Evolutionary conservation across 2,329 filamentous ascomycete species (phyloP), one percentile per base, ranked within the genome.

Genomic region (Xylariales sp.): DNA sequence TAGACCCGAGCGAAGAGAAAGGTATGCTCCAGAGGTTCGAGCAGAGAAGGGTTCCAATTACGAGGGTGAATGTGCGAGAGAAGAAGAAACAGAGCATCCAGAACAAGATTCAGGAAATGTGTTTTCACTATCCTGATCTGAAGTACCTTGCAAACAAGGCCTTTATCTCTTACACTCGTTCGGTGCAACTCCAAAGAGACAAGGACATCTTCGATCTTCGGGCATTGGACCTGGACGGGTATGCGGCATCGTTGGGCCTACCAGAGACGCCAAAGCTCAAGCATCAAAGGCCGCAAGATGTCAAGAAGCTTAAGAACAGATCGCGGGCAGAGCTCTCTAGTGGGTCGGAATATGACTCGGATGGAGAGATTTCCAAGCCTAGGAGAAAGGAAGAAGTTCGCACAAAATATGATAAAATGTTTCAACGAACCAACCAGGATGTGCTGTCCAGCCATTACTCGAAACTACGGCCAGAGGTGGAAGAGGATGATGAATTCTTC

Each of bases 351-450:
- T 67, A 65, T 2, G 75, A 78, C 10, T 66, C 64, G 37, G 79
- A 78, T 41, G 72, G 79, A n/a, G 71, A 73, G 19, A 74, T 73
- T 19, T 16, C 28, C 22, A 69, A 68, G 43, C 69, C 70, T 46
- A 80, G 78, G 60, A 80, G 82, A 65, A 83, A 86, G 66, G 71
- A 74, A 9, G 78, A 82, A 53, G 87, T 95, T 14, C 80, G 89
- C 47, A 98, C 94, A 22, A 97, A 95, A 63, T 94, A 95, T 61
- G 89, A 98, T 63, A 84, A 88, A 53, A 97, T 98, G 93, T 96
- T 97, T 64, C 91, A 96, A 69, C 78, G 93, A 46, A 86, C 85
- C 53, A 98, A 98, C 64, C 91, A 97, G 64, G 90, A 96, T 58
- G 86, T 98, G 22, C 67, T 98, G 49, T 90, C 91, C n/a, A 82